Evolutionary conservation across 257 asterid genomes (phyloP), one percentile per base, ranked within the genome.

Genomic region (Solanum medicagineum): DNA sequence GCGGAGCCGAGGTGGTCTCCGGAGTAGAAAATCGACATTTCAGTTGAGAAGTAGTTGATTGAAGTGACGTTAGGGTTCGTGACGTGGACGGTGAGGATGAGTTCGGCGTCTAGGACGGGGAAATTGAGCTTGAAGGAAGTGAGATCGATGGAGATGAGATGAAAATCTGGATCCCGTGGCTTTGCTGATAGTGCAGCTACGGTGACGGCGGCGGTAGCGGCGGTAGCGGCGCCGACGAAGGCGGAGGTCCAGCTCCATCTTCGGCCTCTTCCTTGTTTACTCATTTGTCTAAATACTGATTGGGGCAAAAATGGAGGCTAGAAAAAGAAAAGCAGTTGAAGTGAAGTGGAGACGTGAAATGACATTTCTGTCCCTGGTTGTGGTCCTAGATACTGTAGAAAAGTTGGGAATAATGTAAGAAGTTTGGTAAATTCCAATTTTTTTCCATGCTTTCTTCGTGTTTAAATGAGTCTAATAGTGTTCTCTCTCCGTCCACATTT

Each of bases 211-310:
- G 99, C 97, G 17, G 96, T 91, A 2, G 94, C 22, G 62, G 99
- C 97, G 17, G 96, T 91, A 2, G 94, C 97, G 5, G 98, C 99
- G 0, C 97, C 99, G 62, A 93, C 81, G 17, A 91, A 51, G 88
- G 99, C 98, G 87, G 98, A 95, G 68, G 92, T 85, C 99, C 97
- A 95, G 91, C 94, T 91, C 97, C 97, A 94, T 12, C 86, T 10
- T 19, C 62, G 47, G 85, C 81, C 83, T 83, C 77, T 86, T 90
- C 91, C 89, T 89, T 13, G 60, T 77, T 3, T 59, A 22, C 74
- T 57, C 53, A 60, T 42, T 20, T 69, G 54, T 9, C 29, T 8
- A 63, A 51, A 51, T 77, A 8, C 3, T 77, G 63, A 75, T 75
- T 49, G 59, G 22, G 82, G 32, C 13, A 71, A 9, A 9, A 44